Evolutionary conservation across 208 protist species (phyloP), one percentile per base, ranked within the genome.

Genomic region (Acanthamoeba lugdunensis): DNA sequence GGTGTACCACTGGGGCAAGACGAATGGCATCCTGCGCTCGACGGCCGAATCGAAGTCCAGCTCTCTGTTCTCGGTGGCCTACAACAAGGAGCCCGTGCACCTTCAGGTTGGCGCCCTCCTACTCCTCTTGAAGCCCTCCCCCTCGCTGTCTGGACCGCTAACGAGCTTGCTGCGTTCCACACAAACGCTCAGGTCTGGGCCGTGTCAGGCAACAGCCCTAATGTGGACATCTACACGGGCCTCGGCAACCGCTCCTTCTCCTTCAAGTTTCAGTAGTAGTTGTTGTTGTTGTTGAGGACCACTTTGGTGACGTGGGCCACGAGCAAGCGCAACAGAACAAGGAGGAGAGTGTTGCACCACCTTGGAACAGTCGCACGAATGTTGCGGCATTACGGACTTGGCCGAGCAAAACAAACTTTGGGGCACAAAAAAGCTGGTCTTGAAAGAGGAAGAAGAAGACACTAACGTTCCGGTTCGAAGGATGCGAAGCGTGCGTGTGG

Each of bases 201-300:
- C 37, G 45, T 52, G 7, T 81, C 73, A 25, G 73, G 73, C 7
- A 81, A 81, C 37, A 81, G 33, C 37, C 73, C 33, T 6, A 81
- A 81, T 37, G 73, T 81, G 73, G 73, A 81, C 73, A 81, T 81
- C 73, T 81, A 81, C 73, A 81, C 73, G 16, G n/a, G 21, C 16
- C 30, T 81, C 18, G 73, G 73, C 73, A 81, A 81, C 18, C 73
- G 73, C 14, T 81, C 73, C 37, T 81, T 81, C 73, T 81, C 73
- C 73, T 81, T 81, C 73, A 81, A 81, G 73, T 81, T 81, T 25
- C 73, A 81, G 73, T 81, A 50, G 37, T 16, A 75, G 28, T 4
- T n/a, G n/a, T n/a, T n/a, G 4, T 1, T 45, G 4, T 1, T 1
- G 41, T 4, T 4, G 4, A 4, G 41, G 1, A 4, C 41, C 4